Evolutionary conservation across 345 rosid genomes (phyloP).

Genomic region (Salix udensis): DNA sequence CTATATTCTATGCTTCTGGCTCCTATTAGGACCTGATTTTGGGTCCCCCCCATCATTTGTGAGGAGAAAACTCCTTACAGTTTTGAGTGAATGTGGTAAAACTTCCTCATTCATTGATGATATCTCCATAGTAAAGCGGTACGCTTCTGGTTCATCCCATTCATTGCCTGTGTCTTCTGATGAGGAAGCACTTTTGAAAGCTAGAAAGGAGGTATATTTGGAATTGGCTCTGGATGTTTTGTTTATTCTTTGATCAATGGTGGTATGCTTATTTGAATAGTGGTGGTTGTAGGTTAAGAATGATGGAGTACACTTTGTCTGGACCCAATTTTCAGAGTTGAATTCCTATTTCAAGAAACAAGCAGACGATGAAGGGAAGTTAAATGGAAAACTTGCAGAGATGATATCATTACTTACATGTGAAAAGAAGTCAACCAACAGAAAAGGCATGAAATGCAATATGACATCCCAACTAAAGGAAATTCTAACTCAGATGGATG

Average conservation of each 20-base stretch:
- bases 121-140: constrained; percentile 60
- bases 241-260: not conserved
- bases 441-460: constrained; percentile 39
- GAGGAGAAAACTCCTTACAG: constrained; percentile 60
- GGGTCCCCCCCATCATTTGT: constrained; percentile 68
- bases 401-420: constrained; percentile 77
- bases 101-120: constrained; percentile 71
- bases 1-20: constrained; percentile 11
- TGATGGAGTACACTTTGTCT: constrained; percentile 60
- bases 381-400: constrained; percentile 69
- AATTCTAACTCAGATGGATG: constrained; percentile 50
- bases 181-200: constrained; percentile 74
- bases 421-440: constrained; percentile 35
- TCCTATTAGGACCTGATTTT: constrained; percentile 75
- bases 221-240: not conserved
- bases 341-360: constrained; percentile 59
- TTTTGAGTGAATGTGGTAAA: constrained; percentile 67
- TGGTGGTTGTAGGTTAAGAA: constrained; percentile 57
- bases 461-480: constrained; percentile 57
- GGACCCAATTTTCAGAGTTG: constrained; percentile 89
- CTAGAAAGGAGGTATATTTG: constrained; percentile 63
- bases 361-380: constrained; percentile 53
- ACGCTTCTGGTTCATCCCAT: constrained; percentile 69
- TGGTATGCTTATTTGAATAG: constrained; percentile 2
- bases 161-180: constrained; percentile 78